Base-by-base conservation (phyloP, 2,329 filamentous ascomycete genomes). In the Penicillium sp. region DNA sequence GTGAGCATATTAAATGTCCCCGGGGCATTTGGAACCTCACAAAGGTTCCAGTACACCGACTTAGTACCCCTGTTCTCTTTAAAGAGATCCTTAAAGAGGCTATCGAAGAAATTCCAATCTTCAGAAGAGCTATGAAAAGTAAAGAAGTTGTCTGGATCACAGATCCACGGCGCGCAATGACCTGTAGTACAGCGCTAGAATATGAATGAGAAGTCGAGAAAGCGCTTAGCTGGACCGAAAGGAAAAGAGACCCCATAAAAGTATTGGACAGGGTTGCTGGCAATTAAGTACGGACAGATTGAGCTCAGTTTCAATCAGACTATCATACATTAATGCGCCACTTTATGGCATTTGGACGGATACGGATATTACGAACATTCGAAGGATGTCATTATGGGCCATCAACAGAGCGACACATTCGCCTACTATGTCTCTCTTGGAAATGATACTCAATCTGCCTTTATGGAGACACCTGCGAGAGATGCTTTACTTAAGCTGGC, bases 11-110 rank as follows among this genome's bases (percentile, higher is more conserved):
- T 8, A 61, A 62, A 41, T 29, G 28, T 16, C 60, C 57, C 21
- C 13, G 41, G 18, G 57, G 64, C 49, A 57, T 64, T 16, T 65
- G 45, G 60, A 42, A 28, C 10, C 54, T 58, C n/a, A 65, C 53
- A 10, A 13, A 54, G 12, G 42, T 64, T 7, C 63, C 54, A n/a
- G 54, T 52, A 7, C 56, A 63, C 52, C 53, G 55, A 8, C 55
- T 56, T 16, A 64, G 61, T 36, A 61, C 56, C 16, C 63, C 57
- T 4, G 61, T 65, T 36, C 28, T 63, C 33, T 59, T 64, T 36
- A 63, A 63, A 31, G 52, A 52, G 16, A 54, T 63, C 33, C 58
- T 64, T 36, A 63, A 63, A 31, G 52, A 52, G 16, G 54, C 36
- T 26, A 9, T 61, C 3, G 46, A 56, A 38, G 49, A 62, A 2